These are phyloP conservation scores for Citrullus mucosospermus DNA, from an alignment of 306 rosid species.

Conservation along the genomic window DNA sequence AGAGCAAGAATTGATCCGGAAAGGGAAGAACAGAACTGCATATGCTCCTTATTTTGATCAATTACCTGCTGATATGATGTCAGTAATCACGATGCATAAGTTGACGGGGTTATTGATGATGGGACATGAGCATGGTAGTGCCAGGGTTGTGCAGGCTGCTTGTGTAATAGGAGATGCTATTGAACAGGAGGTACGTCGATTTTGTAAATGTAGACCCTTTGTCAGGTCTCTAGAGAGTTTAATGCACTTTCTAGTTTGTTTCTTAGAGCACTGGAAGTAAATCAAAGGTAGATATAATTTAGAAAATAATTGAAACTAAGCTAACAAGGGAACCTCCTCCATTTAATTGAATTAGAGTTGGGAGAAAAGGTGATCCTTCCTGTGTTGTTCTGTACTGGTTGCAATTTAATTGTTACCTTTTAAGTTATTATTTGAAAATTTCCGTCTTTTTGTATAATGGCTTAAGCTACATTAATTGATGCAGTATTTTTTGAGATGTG, in stretches of 20 bases:
- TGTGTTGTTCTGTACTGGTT: neutral
- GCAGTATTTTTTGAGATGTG: neutral
- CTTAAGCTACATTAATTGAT: neutral
- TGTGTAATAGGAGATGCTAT: slow-evolving; percentile 70
- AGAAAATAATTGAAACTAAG: neutral
- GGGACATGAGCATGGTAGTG: slow-evolving; percentile 36
- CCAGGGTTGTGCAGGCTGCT: slow-evolving; percentile 56
- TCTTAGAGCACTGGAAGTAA: neutral
- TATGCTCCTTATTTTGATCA: slow-evolving; percentile 49
- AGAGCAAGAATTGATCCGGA: slow-evolving; percentile 44
- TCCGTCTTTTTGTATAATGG: neutral
- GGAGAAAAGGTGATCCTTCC: neutral
- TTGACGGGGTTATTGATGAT: slow-evolving; percentile 71
- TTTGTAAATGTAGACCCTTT: neutral
- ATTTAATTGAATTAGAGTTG: neutral
- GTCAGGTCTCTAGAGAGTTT: neutral
- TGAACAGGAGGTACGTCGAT: slow-evolving; percentile 66
- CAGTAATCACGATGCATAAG: slow-evolving; percentile 90
- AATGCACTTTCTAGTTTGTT: neutral
- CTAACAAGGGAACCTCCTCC: neutral
- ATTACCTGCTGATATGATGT: slow-evolving; percentile 79
- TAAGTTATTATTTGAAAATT: neutral
- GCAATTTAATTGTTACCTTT: neutral
- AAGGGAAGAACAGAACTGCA: slow-evolving; percentile 27
- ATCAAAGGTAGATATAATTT: neutral